A percentile compares a stretch with the other conserved stretches of the same genome.
These are phyloP conservation scores for Pythium diclinum DNA, from an alignment of 352 stramenopile species.

Conservation along the genomic window DNA sequence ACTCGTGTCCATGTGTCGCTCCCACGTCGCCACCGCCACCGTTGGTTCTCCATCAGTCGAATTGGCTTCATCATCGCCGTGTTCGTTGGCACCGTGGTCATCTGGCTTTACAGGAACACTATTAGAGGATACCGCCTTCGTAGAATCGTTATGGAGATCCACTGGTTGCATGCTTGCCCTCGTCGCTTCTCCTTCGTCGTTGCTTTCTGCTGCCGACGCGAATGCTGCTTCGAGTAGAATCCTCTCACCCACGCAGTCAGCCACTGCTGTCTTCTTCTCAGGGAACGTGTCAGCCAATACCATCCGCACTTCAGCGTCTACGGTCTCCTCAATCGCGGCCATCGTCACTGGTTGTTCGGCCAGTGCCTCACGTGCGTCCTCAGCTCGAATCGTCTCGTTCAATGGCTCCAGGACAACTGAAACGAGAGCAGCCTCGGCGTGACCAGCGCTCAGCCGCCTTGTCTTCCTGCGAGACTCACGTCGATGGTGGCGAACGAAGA, in stretches of 20 bases:
- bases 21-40: background rate
- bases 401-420: background rate
- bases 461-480: conserved; percentile 23
- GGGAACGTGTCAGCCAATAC: too few relatives aligned
- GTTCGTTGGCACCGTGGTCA: too few relatives aligned
- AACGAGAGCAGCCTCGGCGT: background rate
- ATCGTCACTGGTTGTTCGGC: background rate
- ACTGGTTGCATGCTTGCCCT: background rate
- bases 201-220: background rate
- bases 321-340: background rate
- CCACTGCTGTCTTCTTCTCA: too few relatives aligned
- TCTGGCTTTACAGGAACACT: too few relatives aligned
- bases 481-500: conserved; percentile 20
- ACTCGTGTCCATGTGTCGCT: conserved; percentile 21
- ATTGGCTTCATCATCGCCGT: background rate
- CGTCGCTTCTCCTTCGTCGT: background rate
- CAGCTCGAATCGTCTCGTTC: background rate
- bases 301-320: background rate
- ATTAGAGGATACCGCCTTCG: too few relatives aligned
- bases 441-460: conserved; percentile 1
- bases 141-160: too few relatives aligned
- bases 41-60: background rate
- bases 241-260: background rate
- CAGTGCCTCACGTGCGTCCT: background rate
- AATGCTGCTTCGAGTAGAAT: background rate